Evolutionary conservation across 768 basidiomycete genomes (phyloP), one percentile per base, ranked within the genome.

Genomic region (Boletus bicolor): DNA sequence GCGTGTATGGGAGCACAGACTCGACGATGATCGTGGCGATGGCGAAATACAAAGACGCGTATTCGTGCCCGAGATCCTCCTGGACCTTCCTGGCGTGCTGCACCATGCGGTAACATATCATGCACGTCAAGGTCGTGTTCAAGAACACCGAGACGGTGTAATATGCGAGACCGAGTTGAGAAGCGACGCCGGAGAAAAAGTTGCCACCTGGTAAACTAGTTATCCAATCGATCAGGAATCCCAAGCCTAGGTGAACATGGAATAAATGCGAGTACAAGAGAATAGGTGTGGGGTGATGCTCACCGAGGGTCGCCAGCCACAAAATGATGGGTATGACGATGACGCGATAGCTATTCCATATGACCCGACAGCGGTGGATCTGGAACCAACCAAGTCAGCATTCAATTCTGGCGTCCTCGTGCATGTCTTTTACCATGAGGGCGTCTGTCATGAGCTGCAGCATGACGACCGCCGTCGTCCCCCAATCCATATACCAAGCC

Each of bases 361-460:
- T 54, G 26, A 75, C 56, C 38, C 57, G 71, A 61, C 74, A 75
- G 28, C 75, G 77, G 53, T 75, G 68, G 17, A 78, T 66, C 77
- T 78, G 46, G 24, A 73, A 55, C 6, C 28, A 44, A 47, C 10
- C 35, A 21, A 36, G 14, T 67, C 30, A 65, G 26, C n/a, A 46
- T 4, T 8, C 14, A 6, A 8, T 32, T 15, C 14, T 11, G 9
- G 48, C 8, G 19, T 21, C 19, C 5, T 41, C 1, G 3, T 17
- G 2, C n/a, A 24, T n/a, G 37, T 32, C 44, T 21, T 28, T 38
- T 47, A 65, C 64, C 64, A 66, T 64, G 8, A 64, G 55, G 2
- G 59, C 77, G 28, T 76, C 74, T 4, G 69, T 68, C 56, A 76
- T 58, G 39, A 76, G 67, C 3, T 76, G 73, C 26, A 73, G 53